Evolutionary conservation across 2,329 filamentous ascomycete species (phyloP).

Genomic region (Mycosphaerella sp.): DNA sequence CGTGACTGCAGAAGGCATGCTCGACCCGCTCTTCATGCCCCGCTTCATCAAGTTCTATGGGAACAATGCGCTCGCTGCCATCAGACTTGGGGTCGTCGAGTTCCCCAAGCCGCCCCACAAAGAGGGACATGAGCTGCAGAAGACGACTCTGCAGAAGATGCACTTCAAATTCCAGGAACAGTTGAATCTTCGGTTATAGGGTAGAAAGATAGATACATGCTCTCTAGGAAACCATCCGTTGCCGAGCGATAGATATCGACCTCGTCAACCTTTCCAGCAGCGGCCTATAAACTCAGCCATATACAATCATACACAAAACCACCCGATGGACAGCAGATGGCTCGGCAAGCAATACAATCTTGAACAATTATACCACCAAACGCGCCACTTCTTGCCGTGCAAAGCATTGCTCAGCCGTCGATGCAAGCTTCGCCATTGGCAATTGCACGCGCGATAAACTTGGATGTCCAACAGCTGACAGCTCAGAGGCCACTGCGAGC

Average conservation of each 20-base stretch:
- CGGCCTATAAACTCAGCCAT: not conserved
- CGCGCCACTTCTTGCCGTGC: too few relatives aligned
- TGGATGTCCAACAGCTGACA: not conserved
- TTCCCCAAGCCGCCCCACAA: constrained; percentile 8
- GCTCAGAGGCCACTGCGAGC: not conserved
- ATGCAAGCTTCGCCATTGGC: not conserved
- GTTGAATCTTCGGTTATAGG: constrained; percentile 2
- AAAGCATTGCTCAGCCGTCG: too few relatives aligned
- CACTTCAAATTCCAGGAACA: constrained; percentile 5
- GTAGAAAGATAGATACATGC: not conserved
- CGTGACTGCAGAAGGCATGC: constrained; percentile 47
- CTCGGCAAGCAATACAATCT: not conserved
- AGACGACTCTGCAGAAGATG: constrained; percentile 3
- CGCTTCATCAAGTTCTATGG: constrained; percentile 67
- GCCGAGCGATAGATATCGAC: not conserved
- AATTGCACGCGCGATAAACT: not conserved
- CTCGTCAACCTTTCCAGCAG: too few relatives aligned
- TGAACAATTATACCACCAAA: too few relatives aligned
- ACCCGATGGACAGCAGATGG: not conserved
- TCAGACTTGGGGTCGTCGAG: constrained; percentile 8
- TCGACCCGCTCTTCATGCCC: constrained; percentile 56
- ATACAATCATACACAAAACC: too few relatives aligned
- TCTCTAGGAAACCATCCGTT: not conserved
- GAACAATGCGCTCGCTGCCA: constrained; percentile 9
- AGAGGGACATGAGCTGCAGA: constrained; percentile 9